These are phyloP conservation scores for Aspergillus spinulosporus DNA, from an alignment of 2,329 filamentous ascomycete species.

Conservation along the genomic window DNA sequence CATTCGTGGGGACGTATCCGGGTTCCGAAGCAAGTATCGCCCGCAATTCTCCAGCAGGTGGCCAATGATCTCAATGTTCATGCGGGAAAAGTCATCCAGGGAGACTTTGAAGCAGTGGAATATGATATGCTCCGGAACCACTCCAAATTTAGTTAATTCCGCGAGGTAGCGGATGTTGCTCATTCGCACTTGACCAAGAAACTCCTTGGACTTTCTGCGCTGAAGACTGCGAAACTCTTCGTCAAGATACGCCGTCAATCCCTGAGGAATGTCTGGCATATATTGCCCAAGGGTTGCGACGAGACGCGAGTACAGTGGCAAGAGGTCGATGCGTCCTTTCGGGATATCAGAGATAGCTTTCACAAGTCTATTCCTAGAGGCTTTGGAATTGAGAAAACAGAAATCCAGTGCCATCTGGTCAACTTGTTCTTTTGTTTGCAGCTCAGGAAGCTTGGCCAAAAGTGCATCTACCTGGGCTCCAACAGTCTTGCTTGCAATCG, in stretches of 20 bases:
- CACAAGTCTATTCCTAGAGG: slow-evolving; percentile 88
- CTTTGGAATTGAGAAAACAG: slow-evolving; percentile 97
- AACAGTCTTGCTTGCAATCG: slow-evolving; percentile 96
- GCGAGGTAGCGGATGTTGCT: slow-evolving; percentile 97
- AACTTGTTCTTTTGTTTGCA: slow-evolving; percentile 87
- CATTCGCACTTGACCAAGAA: slow-evolving; percentile 87
- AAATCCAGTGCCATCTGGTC: slow-evolving; percentile 95
- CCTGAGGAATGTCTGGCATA: slow-evolving; percentile 90
- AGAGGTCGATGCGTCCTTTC: slow-evolving; percentile 85
- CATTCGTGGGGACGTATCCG: slow-evolving; percentile 92
- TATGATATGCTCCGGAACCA: slow-evolving; percentile 96
- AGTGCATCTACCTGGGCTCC: slow-evolving; percentile 94
- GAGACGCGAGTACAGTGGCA: slow-evolving; percentile 88
- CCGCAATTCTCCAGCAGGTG: slow-evolving; percentile 96
- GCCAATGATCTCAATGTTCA: slow-evolving; percentile 99
- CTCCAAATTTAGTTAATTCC: slow-evolving; percentile 95
- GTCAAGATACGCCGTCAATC: slow-evolving; percentile 86
- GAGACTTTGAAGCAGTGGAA: slow-evolving; percentile 99
- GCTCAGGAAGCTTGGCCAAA: slow-evolving; percentile 80
- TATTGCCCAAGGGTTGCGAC: slow-evolving; percentile 92
- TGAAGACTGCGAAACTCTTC: slow-evolving; percentile 96
- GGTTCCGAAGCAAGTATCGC: slow-evolving; percentile 86
- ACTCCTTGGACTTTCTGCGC: slow-evolving; percentile 95
- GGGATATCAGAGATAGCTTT: slow-evolving; percentile 93
- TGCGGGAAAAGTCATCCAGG: slow-evolving; percentile 93